Evolutionary conservation across 495 filamentous ascomycete genomes (phyloP).

Genomic region (Xylaria acuta): DNA sequence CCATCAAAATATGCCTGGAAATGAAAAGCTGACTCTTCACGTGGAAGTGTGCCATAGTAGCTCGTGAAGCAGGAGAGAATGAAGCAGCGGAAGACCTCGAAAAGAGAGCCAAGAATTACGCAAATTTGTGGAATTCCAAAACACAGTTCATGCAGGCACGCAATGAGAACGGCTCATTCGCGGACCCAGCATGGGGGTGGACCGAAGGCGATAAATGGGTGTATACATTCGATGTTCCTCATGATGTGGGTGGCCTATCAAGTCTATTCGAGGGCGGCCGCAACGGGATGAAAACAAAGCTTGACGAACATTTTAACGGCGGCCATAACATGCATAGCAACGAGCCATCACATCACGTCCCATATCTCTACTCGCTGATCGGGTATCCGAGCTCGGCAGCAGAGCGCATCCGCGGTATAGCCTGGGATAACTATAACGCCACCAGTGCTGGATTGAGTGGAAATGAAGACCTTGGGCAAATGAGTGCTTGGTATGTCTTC

Average conservation of each 20-base stretch:
- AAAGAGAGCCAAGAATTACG: constrained; percentile 37
- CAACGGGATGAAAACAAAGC: constrained; percentile 35
- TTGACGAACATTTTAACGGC: constrained; percentile 41
- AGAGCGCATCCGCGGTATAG: constrained; percentile 33
- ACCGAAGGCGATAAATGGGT: constrained; percentile 44
- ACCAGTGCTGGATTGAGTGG: constrained; percentile 41
- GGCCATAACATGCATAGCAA: constrained; percentile 47
- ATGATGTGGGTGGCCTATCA: constrained; percentile 38
- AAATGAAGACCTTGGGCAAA: constrained; percentile 43
- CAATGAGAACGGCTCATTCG: constrained; percentile 41
- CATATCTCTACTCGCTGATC: constrained; percentile 42
- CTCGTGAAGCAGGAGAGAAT: constrained; percentile 29
- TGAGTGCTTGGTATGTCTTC: constrained; percentile 45
- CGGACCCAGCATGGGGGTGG: constrained; percentile 40
- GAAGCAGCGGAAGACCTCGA: constrained; percentile 31
- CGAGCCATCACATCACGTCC: constrained; percentile 42
- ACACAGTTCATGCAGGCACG: constrained; percentile 44
- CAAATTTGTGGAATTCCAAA: constrained; percentile 37
- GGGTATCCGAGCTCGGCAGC: constrained; percentile 36
- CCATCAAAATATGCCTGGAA: not conserved
- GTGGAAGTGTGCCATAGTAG: constrained; percentile 35
- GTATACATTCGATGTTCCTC: constrained; percentile 43
- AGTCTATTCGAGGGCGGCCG: constrained; percentile 36
- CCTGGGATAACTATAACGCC: constrained; percentile 41
- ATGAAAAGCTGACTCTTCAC: not conserved